Conservation (phyloP, 78 protist species). For the Pigoraptor vietnamica region DNA sequence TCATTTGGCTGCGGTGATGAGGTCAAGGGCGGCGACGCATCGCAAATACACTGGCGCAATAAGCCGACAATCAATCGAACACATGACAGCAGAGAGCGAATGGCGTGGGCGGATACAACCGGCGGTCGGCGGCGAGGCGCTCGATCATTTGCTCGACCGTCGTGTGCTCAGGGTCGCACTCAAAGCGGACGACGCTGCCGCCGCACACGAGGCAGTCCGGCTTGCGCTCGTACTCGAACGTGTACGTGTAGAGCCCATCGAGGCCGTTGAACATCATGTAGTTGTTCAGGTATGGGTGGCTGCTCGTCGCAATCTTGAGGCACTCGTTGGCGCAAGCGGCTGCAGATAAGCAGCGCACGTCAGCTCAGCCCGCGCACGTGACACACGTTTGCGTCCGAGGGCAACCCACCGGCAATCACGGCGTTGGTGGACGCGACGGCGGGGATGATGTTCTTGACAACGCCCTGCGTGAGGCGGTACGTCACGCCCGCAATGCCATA, state of each 20-base stretch:
- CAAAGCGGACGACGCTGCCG: background rate
- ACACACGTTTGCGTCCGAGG: background rate
- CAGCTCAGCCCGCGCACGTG: background rate
- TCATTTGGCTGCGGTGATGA: conserved; percentile 10
- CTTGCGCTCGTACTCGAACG: conserved; percentile 66
- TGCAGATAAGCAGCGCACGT: background rate
- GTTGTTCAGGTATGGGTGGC: conserved; percentile 57
- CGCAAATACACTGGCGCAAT: background rate
- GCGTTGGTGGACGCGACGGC: conserved; percentile 98
- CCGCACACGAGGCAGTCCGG: conserved; percentile 72
- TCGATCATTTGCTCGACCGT: conserved; percentile 6
- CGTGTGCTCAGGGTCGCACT: background rate
- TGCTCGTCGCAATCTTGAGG: conserved; percentile 78
- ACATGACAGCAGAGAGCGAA: background rate
- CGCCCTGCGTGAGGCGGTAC: conserved; percentile 81
- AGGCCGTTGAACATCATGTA: conserved; percentile 76
- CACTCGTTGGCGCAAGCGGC: conserved; percentile 86
- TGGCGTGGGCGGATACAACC: background rate
- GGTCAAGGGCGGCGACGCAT: background rate
- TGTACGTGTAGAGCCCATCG: conserved; percentile 69
- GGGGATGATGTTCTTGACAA: conserved; percentile 94
- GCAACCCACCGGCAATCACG: conserved; percentile 73
- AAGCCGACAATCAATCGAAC: background rate
- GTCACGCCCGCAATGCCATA: conserved; percentile 89
- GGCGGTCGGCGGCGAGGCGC: conserved; percentile 21